Evolutionary conservation across 2,329 filamentous ascomycete genomes (phyloP), one percentile per base, ranked within the genome.

Genomic region (Neoascochyta sp.): DNA sequence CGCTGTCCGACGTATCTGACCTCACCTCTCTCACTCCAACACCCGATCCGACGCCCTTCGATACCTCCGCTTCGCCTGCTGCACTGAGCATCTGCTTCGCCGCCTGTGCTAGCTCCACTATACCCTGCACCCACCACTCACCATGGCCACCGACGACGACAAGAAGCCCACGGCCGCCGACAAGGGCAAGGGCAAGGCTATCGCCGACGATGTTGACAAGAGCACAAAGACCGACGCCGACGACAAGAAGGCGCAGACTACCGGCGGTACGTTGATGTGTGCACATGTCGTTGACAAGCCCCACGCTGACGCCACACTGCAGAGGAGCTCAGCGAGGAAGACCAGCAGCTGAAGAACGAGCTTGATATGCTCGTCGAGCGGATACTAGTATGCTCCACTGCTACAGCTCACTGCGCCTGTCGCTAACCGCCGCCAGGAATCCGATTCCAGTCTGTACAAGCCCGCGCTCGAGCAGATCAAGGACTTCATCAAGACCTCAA

Each of bases 351-450:
- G 59, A 98, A 98, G 74, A 89, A 77, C 59, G 92, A 98, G 69
- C 81, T 98, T 41, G 92, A 98, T 49, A 93, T 96, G 89, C 78
- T 98, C 29, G 90, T 95, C 7, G 92, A 98, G 70, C 80, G 92
- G 59, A 74, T 98, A 75, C 85, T 85, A 65, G 88, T 93, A 70
- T 52, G 48, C 41, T 24, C 22, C 15, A 12, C 15, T 29, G 27
- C 16, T 30, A 30, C 34, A 22, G 32, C 28, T 27, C 27, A 29
- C 32, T 33, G 24, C 31, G 41, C 34, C 36, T 37, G 37, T 45
- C 39, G 43, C 56, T 59, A 42, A 62, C 43, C 39, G 39, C 20
- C 22, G 25, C 3, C 56, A 94, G 86, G 92, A 96, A 71, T 75
- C 83, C 47, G 85, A 96, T 68, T 75, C 76, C 47, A 81, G 80